Base-by-base conservation (phyloP, 257 asterid species). In the Solanum tarapatanum region DNA sequence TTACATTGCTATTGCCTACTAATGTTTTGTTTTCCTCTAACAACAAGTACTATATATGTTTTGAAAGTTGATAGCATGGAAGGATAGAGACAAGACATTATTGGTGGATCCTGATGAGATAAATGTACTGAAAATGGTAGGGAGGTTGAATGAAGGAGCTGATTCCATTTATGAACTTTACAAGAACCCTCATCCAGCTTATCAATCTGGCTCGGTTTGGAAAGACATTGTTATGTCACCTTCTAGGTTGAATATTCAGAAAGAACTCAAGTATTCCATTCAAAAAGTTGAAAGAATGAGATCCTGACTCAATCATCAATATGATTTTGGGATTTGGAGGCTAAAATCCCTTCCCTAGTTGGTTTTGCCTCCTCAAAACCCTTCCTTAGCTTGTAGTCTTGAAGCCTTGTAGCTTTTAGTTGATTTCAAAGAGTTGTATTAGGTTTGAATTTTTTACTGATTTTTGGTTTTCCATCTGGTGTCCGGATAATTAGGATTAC, bases 101-200 rank as follows among this genome's bases (percentile, higher is more conserved):
- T 87, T 95, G 96, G 99, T 96, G 13, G 99, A 96, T 55, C 98
- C 95, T 60, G 97, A 95, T 74, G 99, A 96, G 92, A 96, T 97
- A 84, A 86, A 88, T 48, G 90, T 92, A 80, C 55, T 97, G 88
- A 91, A 93, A 85, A 87, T 90, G 48, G 91, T 93, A 43, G 93
- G 94, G 83, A 89, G 92, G 89, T 89, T 94, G 91, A 93, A 95
- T 32, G 98, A 91, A 30, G 92, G 90, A 13, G 98, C 97, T 41
- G 96, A 93, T 88, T 93, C 94, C 83, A 95, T 97, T 39, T 93
- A 92, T 43, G 95, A 94, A 87, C 96, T 97, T 74, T 94, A 93
- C 92, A 93, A 88, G 90, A 87, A 89, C 28, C 92, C 93, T 45
- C 90, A 95, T 89, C 99, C 98, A 36, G 96, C 97, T 84, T 93